Evolutionary conservation across 805 yeast genomes (phyloP), one percentile per base, ranked within the genome.

Genomic region (Candida stauntonica): DNA sequence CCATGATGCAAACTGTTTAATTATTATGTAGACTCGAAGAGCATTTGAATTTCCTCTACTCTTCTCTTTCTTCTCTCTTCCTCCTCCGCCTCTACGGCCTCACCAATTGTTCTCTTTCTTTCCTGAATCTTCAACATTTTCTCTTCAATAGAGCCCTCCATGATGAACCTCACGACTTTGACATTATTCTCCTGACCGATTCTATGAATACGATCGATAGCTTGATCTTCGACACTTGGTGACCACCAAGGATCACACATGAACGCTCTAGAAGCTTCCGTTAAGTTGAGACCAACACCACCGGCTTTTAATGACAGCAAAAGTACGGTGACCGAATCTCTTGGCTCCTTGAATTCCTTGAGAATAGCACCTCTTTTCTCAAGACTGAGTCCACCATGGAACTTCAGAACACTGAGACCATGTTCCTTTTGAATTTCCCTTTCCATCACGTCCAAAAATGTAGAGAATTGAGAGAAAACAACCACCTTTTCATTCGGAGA

Each of bases 221-320:
- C 96, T 58, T 87, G 96, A 35, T 85, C 86, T 52, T 87, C 96
- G 38, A 82, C 77, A 34, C 95, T 86, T 32, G 86, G 94, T 21
- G 93, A 85, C 97, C 97, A 89, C 93, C 96, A 89, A 0, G 97
- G 96, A 54, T 89, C 97, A 86, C 91, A 82, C 75, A 89, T 71
- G 50, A 79, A 87, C 3, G 94, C 97, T 26, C 75, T 71, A 0
- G 86, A 81, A 0, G 97, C 95, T 35, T 81, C 77, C 0, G 95
- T 89, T 44, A 89, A 64, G 54, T 89, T 89, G 45, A 89, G 67
- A 0, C 97, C 97, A 11, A 88, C 96, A 7, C 97, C 97, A 17
- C 97, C 97, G 1, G 96, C 95, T 58, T 87, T 89, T 45, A 88
- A 63, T 7, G 95, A 83, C 15, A 89, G 57, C 17, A 89, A 63